phyloP scores from a whole-genome alignment of 768 basidiomycete species.

The Imleria badia region DNA sequence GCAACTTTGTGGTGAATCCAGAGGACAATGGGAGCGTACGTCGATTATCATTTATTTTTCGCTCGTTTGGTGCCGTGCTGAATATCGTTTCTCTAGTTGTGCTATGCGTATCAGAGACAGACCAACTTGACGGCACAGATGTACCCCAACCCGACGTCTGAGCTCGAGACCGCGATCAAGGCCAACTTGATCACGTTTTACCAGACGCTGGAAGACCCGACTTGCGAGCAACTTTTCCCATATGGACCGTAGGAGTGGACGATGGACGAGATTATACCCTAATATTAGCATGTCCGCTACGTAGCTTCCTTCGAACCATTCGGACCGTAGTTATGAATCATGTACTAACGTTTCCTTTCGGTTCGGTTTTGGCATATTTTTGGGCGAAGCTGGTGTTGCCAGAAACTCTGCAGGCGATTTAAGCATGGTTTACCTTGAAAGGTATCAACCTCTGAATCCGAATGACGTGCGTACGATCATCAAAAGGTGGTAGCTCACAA shows the following conservation, averaged over 20 bases:
- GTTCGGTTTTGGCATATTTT: no score
- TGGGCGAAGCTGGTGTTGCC: no score
- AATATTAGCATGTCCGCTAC: no score
- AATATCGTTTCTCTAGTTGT: constrained; percentile 7
- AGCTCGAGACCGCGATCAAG: constrained; percentile 23
- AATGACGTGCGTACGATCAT: no score
- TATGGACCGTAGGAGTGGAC: constrained; percentile 6
- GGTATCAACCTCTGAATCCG: no score
- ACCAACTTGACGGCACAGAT: constrained; percentile 17
- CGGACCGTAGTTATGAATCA: no score
- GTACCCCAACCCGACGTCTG: constrained; percentile 23
- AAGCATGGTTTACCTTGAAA: no score
- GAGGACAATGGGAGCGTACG: constrained; percentile 8
- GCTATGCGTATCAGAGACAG: constrained; percentile 22
- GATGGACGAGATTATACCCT: not conserved
- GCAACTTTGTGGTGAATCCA: constrained; percentile 14
- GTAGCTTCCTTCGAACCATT: no score
- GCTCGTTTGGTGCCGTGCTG: not conserved
- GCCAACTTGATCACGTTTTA: constrained; percentile 19
- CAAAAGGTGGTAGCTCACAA: no score
- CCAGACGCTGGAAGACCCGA: constrained; percentile 5
- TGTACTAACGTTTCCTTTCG: no score
- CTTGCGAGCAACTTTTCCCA: constrained; percentile 18
- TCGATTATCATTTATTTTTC: not conserved
- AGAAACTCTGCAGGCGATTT: no score